A percentile compares a stretch with the other conserved stretches of the same genome.
phyloP scores from a whole-genome alignment of 768 basidiomycete species.

The Aureoboletus auriporus region DNA sequence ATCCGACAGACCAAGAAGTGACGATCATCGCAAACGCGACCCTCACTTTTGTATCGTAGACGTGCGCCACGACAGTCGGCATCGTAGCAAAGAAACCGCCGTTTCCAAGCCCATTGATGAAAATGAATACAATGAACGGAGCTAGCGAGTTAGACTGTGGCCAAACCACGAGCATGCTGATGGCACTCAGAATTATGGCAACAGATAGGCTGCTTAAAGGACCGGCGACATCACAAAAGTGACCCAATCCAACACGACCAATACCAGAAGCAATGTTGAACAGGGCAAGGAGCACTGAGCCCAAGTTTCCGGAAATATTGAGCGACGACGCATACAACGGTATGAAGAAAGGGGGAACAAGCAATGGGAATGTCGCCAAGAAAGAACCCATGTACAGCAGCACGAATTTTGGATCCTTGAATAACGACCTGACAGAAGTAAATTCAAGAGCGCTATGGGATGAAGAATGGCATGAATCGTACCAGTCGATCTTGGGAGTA shows the following conservation, averaged over 20 bases:
- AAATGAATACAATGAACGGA: constrained; percentile 24
- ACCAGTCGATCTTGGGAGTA: constrained; percentile 23
- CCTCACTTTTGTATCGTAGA: constrained; percentile 29
- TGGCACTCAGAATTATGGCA: constrained; percentile 24
- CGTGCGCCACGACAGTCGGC: constrained; percentile 27
- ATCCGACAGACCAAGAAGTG: constrained; percentile 30
- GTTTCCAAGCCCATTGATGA: constrained; percentile 28
- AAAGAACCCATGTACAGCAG: constrained; percentile 29
- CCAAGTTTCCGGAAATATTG: constrained; percentile 17
- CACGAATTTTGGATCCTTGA: constrained; percentile 26
- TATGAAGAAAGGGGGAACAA: constrained; percentile 36
- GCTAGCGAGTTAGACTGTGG: constrained; percentile 22
- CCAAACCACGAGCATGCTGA: constrained; percentile 31
- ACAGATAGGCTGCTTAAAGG: constrained; percentile 27
- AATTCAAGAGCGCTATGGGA: not conserved
- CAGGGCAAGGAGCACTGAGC: constrained; percentile 29
- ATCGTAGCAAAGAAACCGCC: constrained; percentile 33
- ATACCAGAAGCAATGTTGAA: constrained; percentile 33
- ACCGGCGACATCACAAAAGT: constrained; percentile 27
- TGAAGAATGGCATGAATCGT: not conserved
- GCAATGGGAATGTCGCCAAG: constrained; percentile 33
- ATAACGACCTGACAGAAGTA: constrained; percentile 22
- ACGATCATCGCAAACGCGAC: constrained; percentile 33
- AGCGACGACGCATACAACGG: constrained; percentile 32
- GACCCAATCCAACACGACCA: constrained; percentile 29